Evolutionary conservation across 108 stramenopile species (phyloP).

Genomic region (Epipyxis sp.): DNA sequence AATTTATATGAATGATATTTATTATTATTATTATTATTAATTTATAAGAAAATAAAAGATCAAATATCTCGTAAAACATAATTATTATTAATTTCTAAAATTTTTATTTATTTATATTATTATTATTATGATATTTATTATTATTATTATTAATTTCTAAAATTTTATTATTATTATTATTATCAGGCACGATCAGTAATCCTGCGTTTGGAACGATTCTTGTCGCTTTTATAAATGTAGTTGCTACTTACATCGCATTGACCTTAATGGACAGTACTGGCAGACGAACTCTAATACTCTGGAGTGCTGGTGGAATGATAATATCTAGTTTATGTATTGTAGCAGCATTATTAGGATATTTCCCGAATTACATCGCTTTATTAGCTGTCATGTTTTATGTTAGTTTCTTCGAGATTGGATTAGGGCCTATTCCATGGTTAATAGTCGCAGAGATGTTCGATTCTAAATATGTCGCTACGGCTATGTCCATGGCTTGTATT

Average conservation of each 20-base stretch:
- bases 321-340: conserved; percentile 59
- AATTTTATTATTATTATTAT: no score
- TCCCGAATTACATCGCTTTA: conserved; percentile 67
- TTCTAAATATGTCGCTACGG: conserved; percentile 79
- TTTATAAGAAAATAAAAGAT: no score
- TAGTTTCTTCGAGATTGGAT: conserved; percentile 86
- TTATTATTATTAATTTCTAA: no score
- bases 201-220: conserved; percentile 67
- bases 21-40: no score
- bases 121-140: no score
- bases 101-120: no score
- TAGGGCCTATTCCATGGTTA: conserved; percentile 88
- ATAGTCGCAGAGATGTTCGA: conserved; percentile 78
- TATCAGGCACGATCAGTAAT: no score
- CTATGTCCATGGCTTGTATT: conserved; percentile 67
- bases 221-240: conserved; percentile 82
- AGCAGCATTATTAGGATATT: conserved; percentile 50
- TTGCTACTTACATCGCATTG: conserved; percentile 85
- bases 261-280: conserved; percentile 83
- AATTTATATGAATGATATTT: no score
- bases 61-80: no score
- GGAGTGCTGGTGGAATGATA: conserved; percentile 69
- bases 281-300: conserved; percentile 76
- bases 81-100: no score
- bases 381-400: conserved; percentile 78